Conservation (phyloP, 192 early-diverging fungal species). For the Dimargaris xerosporica region DNA sequence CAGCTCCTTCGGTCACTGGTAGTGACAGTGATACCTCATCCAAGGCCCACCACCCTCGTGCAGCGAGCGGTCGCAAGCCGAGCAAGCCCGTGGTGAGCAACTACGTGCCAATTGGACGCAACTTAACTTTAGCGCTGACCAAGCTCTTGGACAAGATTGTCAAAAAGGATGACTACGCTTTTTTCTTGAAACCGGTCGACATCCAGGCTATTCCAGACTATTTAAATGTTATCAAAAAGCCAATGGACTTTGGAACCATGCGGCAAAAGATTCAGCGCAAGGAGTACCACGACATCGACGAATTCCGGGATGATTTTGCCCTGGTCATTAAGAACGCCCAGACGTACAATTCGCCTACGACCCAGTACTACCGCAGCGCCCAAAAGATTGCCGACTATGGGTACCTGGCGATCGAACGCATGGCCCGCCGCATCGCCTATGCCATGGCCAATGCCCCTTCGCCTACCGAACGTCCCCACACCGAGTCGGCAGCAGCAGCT, state of each 20-base stretch:
- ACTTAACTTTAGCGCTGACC: constrained; percentile 41
- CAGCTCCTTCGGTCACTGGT: background rate
- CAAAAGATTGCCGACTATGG: constrained; percentile 63
- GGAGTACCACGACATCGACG: constrained; percentile 44
- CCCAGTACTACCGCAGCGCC: constrained; percentile 64
- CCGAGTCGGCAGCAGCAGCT: constrained; percentile 15
- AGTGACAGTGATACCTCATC: background rate
- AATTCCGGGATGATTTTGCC: constrained; percentile 61
- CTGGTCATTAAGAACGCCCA: constrained; percentile 67
- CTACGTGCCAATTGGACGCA: constrained; percentile 8
- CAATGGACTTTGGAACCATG: constrained; percentile 93
- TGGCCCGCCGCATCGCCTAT: constrained; percentile 14
- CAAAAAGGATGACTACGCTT: constrained; percentile 71
- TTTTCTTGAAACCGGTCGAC: constrained; percentile 79
- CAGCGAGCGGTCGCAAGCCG: background rate
- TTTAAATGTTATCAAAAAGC: constrained; percentile 52
- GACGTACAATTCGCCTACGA: constrained; percentile 69
- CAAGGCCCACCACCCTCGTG: background rate
- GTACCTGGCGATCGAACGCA: constrained; percentile 48
- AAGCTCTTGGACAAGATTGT: constrained; percentile 48
- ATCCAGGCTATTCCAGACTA: constrained; percentile 63
- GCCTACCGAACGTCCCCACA: constrained; percentile 20
- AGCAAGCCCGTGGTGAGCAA: background rate
- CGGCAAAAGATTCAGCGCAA: constrained; percentile 44
- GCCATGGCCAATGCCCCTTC: constrained; percentile 10